A percentile compares a stretch with the other conserved stretches of the same genome.
These are phyloP conservation scores for Colletotrichum sp. DNA, from an alignment of 2,329 filamentous ascomycete genomes.

Conservation along the genomic window DNA sequence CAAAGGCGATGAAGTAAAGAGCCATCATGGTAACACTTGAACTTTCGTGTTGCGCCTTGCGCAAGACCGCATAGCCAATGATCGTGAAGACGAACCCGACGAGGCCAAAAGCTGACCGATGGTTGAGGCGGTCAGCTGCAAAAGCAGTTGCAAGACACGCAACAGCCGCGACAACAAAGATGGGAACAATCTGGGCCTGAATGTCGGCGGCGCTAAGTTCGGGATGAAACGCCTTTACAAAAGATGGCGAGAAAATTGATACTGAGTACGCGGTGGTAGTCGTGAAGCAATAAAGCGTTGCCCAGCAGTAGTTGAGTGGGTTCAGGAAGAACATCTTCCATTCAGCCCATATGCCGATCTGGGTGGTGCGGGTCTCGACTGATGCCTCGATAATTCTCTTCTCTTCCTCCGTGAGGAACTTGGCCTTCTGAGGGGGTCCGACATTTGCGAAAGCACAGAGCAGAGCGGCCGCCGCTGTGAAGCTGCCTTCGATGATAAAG, in stretches of 20 bases:
- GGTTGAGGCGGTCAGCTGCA: conserved; percentile 18
- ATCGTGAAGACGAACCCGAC: conserved; percentile 16
- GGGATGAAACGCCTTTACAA: conserved; percentile 22
- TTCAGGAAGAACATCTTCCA: conserved; percentile 21
- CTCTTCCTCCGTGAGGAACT: conserved; percentile 18
- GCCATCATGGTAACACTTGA: conserved; percentile 19
- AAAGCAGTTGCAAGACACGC: conserved; percentile 17
- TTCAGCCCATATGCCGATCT: conserved; percentile 8
- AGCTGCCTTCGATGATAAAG: conserved; percentile 39
- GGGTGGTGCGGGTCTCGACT: not conserved
- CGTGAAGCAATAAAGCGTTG: conserved; percentile 20
- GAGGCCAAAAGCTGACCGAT: conserved; percentile 21
- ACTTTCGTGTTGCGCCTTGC: not conserved
- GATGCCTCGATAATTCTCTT: not conserved
- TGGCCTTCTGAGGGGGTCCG: conserved; percentile 18
- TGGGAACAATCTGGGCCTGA: conserved; percentile 22
- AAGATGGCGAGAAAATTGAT: conserved; percentile 23
- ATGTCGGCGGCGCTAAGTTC: conserved; percentile 8
- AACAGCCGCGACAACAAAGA: conserved; percentile 21
- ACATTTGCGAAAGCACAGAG: conserved; percentile 11
- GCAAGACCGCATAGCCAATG: conserved; percentile 17
- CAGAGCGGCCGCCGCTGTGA: conserved; percentile 30
- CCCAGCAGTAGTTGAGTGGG: conserved; percentile 24
- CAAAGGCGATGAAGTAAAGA: conserved; percentile 22
- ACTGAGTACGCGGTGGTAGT: conserved; percentile 23